A percentile compares a stretch with the other conserved stretches of the same genome.
These are phyloP conservation scores for Coniochaeta sp. DNA, from an alignment of 2,329 filamentous ascomycete genomes.

Conservation along the genomic window DNA sequence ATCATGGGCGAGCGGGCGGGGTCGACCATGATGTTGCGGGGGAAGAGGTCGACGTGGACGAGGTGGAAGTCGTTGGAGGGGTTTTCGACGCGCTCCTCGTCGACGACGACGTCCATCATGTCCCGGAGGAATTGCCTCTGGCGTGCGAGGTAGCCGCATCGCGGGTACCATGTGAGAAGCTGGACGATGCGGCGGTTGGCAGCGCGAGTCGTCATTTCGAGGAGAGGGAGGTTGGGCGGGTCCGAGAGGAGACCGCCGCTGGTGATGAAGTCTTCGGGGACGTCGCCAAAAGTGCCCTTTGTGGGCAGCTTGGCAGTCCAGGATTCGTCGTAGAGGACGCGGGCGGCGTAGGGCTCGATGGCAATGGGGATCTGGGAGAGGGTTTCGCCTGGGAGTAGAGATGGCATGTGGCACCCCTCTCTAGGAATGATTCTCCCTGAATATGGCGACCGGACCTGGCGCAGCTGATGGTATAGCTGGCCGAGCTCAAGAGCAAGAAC, in stretches of 20 bases:
- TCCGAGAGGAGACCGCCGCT: background rate
- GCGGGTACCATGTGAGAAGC: background rate
- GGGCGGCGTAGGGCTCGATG: background rate
- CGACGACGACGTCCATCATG: background rate
- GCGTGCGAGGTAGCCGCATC: background rate
- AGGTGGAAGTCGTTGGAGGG: background rate
- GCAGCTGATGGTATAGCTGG: background rate
- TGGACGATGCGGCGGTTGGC: background rate
- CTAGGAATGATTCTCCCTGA: background rate
- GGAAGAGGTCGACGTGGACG: background rate
- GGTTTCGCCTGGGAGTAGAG: background rate
- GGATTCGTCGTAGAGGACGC: background rate
- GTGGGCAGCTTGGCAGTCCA: background rate
- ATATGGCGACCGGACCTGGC: background rate
- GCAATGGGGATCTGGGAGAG: background rate
- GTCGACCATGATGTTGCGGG: conserved; percentile 1
- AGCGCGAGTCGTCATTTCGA: background rate
- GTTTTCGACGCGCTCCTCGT: background rate
- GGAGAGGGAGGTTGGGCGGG: background rate
- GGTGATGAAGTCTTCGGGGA: background rate
- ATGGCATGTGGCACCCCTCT: background rate
- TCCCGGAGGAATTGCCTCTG: no score
- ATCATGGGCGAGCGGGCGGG: background rate
- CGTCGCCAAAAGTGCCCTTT: background rate
- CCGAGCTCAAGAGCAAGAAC: background rate